Evolutionary conservation across 139 green algal genomes (phyloP), one percentile per base, ranked within the genome.

Genomic region (Coccomyxa sp.): DNA sequence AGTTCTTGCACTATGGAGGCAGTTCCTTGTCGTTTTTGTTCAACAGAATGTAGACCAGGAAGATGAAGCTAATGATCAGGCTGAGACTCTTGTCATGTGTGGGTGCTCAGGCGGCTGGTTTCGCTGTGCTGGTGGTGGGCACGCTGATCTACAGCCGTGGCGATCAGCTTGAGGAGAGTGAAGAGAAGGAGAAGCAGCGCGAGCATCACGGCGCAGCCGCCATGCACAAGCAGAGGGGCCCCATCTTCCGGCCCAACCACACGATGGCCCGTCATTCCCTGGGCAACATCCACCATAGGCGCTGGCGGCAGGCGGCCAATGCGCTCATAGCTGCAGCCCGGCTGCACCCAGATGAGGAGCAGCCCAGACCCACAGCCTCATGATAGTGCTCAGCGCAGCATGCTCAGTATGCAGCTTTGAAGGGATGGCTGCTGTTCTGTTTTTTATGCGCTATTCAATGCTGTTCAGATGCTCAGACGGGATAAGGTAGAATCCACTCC

Each of bases 111-210:
- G n/a, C 63, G 21, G 63, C 63, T 25, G 63, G 63, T 28, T 95
- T 95, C 87, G 81, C 79, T 12, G 85, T 95, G 58, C 88, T 95
- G 81, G 92, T 93, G 31, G 25, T 68, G n/a, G 92, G 92, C 31
- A 94, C 92, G 0, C 58, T 94, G 13, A 32, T 93, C 7, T 95
- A 95, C 59, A 85, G 89, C 60, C 89, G 84, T 67, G 92, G 92
- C 28, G 87, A 93, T 80, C 89, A 90, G 51, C 28, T 79, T 14
- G 79, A 82, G 32, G 75, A 63, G 58, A 67, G 83, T 67, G 77
- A 87, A 18, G 63, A 21, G 18, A 71, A 71, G 63, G 63, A 71
- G 63, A 25, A 71, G 63, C 63, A 71, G 18, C 18, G 21, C 21
- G 63, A 25, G 18, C 63, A 21, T 11, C 63, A 4, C 63, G 18